These are phyloP conservation scores for Coniella vitis DNA, from an alignment of 2,329 filamentous ascomycete genomes.

Conservation along the genomic window DNA sequence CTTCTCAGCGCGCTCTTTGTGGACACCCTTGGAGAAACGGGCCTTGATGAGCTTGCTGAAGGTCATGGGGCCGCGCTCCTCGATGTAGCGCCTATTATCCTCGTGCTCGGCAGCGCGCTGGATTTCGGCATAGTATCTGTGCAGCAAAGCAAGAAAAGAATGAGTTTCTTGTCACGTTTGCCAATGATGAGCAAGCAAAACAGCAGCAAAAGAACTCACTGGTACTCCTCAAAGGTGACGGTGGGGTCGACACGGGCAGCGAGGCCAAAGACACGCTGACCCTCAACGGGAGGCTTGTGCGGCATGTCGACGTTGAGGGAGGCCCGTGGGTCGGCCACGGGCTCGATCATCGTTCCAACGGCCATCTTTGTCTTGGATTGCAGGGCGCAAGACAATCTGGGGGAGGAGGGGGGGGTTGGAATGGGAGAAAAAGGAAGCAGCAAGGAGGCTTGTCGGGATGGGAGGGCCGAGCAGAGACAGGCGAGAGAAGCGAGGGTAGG, in stretches of 20 bases:
- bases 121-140: conserved; percentile 6
- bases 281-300: background rate
- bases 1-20: conserved; percentile 7
- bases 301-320: background rate
- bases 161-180: background rate
- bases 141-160: background rate
- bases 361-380: conserved; percentile 3
- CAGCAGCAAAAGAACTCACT: background rate
- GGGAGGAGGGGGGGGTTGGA: background rate
- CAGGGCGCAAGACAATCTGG: background rate
- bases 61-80: conserved; percentile 6
- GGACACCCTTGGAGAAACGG: conserved; percentile 8
- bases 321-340: conserved; percentile 7
- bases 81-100: conserved; percentile 2
- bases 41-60: conserved; percentile 7
- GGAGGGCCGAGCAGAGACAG: background rate
- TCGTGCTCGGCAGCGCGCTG: conserved; percentile 7
- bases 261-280: background rate
- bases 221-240: conserved; percentile 8
- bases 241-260: conserved; percentile 6
- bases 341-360: conserved; percentile 6
- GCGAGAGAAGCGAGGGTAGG: background rate
- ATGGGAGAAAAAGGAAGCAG: background rate
- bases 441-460: background rate
- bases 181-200: background rate